phyloP scores from a whole-genome alignment of 1,139 yeast species.

The Arxiozyma slooffiae region DNA sequence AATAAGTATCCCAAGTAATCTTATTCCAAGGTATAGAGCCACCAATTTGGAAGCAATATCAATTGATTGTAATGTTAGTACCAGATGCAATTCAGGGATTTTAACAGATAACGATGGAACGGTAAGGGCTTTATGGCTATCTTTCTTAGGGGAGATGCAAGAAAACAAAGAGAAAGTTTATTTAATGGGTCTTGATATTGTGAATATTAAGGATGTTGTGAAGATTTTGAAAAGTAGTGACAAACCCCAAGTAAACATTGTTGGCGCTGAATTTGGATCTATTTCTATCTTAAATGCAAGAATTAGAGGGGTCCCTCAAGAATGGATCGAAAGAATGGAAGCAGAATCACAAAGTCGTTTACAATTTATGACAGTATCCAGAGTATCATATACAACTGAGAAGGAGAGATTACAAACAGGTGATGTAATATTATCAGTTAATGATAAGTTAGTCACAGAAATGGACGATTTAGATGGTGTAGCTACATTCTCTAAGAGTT shows the following conservation, averaged over 20 bases:
- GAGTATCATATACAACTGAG: conserved; percentile 48
- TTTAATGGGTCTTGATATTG: conserved; percentile 70
- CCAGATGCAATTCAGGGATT: conserved; percentile 73
- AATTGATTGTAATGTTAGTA: conserved; percentile 62
- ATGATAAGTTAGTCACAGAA: conserved; percentile 53
- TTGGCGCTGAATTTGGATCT: conserved; percentile 71
- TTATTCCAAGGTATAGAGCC: conserved; percentile 75
- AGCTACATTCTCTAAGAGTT: conserved; percentile 30
- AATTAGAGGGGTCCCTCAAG: conserved; percentile 74
- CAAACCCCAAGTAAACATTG: conserved; percentile 50
- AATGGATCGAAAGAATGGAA: conserved; percentile 68
- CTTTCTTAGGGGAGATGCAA: conserved; percentile 65
- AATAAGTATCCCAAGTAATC: conserved; percentile 60
- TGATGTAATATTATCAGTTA: conserved; percentile 65
- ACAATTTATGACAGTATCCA: conserved; percentile 61
- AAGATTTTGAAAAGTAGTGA: conserved; percentile 43
- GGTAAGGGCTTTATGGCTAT: conserved; percentile 74
- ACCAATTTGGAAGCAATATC: conserved; percentile 71
- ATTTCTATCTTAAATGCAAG: conserved; percentile 68
- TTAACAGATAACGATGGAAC: conserved; percentile 72
- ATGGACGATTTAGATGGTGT: conserved; percentile 58
- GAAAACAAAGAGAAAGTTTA: conserved; percentile 51
- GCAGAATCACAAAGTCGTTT: conserved; percentile 49
- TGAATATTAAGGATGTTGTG: conserved; percentile 53
- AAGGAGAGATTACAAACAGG: conserved; percentile 42